Evolutionary conservation across 306 rosid genomes (phyloP), one percentile per base, ranked within the genome.

Genomic region (Casuarina cunninghamiana): DNA sequence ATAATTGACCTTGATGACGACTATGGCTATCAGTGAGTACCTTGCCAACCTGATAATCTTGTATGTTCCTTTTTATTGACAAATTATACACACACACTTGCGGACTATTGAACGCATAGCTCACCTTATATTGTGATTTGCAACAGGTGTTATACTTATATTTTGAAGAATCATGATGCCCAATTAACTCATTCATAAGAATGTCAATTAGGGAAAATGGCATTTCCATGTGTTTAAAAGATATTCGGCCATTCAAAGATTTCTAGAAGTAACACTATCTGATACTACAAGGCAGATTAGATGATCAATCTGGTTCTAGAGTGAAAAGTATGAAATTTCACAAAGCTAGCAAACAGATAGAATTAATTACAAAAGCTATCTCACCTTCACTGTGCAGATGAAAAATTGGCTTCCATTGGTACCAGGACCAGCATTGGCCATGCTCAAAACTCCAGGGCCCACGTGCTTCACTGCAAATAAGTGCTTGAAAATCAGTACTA

Each of bases 391-490:
- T 1, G 97, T 92, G 84, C 92, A 94, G 74, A 94, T 89, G 81
- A 94, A 92, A 83, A 94, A 94, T 79, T 94, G 96, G 84, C 97
- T 94, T 11, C 97, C 96, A 77, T 94, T 94, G 54, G 94, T 92
- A 77, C 89, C 77, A 78, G 96, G 94, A 68, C 98, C 98, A 0
- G 97, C 97, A 82, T 92, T 94, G 26, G 97, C 98, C 98, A 94
- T 94, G 89, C 98, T 94, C 89, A 94, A 80, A 81, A 92, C 91
- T 74, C 98, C 98, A 73, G 98, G 89, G 61, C 96, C 98, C 42
- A 83, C 80, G 85, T 94, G 98, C 81, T 90, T 94, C 92, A 92
- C 98, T 90, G 95, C 90, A 88, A 74, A 58, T 55, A 83, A 68
- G 74, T 75, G 76, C 73, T 58, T n/a, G 16, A 26, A 65, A 11